These are phyloP conservation scores for Naganishia antarctica DNA, from an alignment of 768 basidiomycete species.

Conservation along the genomic window DNA sequence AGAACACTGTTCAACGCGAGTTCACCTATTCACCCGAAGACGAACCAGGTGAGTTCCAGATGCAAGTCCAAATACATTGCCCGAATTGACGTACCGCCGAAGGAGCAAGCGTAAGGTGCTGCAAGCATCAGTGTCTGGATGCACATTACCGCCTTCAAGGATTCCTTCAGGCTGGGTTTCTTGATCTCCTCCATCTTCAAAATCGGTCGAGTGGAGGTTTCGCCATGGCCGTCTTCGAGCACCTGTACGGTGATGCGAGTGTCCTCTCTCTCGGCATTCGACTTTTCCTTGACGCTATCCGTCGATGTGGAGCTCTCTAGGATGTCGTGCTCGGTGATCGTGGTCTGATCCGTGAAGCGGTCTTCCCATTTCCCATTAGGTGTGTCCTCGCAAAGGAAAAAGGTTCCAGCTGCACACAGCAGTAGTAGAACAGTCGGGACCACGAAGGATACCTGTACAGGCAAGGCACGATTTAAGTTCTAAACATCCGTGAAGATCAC, in stretches of 20 bases:
- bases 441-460: conserved; percentile 13
- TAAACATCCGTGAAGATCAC: not conserved
- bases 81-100: conserved; percentile 51
- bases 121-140: conserved; percentile 50
- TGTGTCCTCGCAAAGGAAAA: conserved; percentile 23
- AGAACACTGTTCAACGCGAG: conserved; percentile 58
- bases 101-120: conserved; percentile 53
- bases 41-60: conserved; percentile 58
- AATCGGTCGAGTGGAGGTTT: not conserved
- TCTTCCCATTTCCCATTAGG: conserved; percentile 24
- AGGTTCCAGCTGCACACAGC: conserved; percentile 17
- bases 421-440: conserved; percentile 19
- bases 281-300: conserved; percentile 17
- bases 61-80: conserved; percentile 58
- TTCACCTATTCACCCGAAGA: conserved; percentile 50
- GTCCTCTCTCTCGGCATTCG: not conserved
- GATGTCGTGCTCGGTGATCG: not conserved
- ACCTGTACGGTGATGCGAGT: conserved; percentile 11
- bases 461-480: not conserved
- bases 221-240: not conserved
- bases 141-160: conserved; percentile 18
- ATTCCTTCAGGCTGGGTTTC: conserved; percentile 22
- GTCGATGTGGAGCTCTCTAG: not conserved
- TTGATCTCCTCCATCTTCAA: conserved; percentile 12
- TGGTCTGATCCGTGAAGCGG: not conserved